A percentile compares a stretch with the other conserved stretches of the same genome.
phyloP scores from a whole-genome alignment of 2,329 filamentous ascomycete species.

The Epichloe brachyelytri region DNA sequence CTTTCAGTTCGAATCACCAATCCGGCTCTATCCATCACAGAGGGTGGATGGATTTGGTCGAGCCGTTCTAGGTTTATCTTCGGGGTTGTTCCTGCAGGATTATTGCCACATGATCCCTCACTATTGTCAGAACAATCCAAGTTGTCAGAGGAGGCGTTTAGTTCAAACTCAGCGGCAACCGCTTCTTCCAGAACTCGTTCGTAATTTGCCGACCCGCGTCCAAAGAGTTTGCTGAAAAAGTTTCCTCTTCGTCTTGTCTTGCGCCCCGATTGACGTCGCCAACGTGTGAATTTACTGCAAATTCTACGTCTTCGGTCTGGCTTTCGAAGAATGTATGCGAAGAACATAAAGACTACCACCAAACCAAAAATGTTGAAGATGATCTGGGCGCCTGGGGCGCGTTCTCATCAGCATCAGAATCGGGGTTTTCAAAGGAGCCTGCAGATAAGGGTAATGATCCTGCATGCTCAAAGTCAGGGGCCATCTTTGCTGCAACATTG shows the following conservation, averaged over 20 bases:
- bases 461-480: constrained; percentile 73
- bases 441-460: constrained; percentile 36
- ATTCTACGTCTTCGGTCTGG: constrained; percentile 51
- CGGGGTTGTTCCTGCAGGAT: constrained; percentile 57
- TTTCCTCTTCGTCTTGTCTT: constrained; percentile 39
- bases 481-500: constrained; percentile 54
- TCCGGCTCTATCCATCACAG: constrained; percentile 52
- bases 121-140: constrained; percentile 52
- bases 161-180: constrained; percentile 61
- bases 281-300: constrained; percentile 15
- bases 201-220: constrained; percentile 46
- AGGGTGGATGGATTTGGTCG: constrained; percentile 30
- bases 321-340: constrained; percentile 64
- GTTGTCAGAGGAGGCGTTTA: constrained; percentile 53
- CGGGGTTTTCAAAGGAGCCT: constrained; percentile 30
- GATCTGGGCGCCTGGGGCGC: background rate
- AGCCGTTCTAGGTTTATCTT: constrained; percentile 41
- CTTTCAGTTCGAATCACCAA: constrained; percentile 76
- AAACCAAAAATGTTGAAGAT: constrained; percentile 1
- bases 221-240: constrained; percentile 53
- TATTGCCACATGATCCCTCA: constrained; percentile 41
- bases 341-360: constrained; percentile 53
- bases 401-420: constrained; percentile 7
- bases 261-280: constrained; percentile 14
- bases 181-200: constrained; percentile 81